Percentiles rank a stretch among this genome's conserved stretches.
These are phyloP conservation scores for Aechmea fasciata DNA, from an alignment of 176 grass and related monocot genomes.

Conservation along the genomic window DNA sequence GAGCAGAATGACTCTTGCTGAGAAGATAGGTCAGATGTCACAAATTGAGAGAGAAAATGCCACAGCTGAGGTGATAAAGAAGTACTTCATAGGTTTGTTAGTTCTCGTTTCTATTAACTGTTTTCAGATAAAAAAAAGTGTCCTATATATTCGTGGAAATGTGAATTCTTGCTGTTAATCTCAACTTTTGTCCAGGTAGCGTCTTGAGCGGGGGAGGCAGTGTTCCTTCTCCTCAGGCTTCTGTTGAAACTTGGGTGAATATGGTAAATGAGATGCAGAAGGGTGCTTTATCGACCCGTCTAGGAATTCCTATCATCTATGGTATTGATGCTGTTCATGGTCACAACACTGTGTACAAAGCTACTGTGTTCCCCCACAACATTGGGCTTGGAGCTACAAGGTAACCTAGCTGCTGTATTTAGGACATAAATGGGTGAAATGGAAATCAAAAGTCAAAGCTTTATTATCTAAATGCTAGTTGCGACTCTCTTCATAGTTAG, in stretches of 20 bases:
- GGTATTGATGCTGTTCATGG: slow-evolving; percentile 24
- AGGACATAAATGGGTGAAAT: background rate
- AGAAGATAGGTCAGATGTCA: slow-evolving; percentile 3
- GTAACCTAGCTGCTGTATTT: background rate
- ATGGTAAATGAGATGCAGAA: slow-evolving; percentile 23
- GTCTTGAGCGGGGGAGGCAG: slow-evolving; percentile 12
- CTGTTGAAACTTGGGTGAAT: slow-evolving; percentile 15
- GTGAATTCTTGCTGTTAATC: background rate
- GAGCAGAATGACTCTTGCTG: background rate
- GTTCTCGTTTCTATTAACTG: background rate
- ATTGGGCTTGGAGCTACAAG: slow-evolving; percentile 20
- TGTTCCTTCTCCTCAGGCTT: slow-evolving; percentile 13
- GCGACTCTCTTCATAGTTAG: too few species aligned
- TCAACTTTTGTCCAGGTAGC: background rate
- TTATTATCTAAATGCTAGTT: too few species aligned
- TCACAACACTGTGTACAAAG: slow-evolving; percentile 18
- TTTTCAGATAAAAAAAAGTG: background rate
- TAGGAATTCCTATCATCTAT: slow-evolving; percentile 32
- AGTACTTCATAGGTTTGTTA: slow-evolving; percentile 1
- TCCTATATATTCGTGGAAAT: background rate
- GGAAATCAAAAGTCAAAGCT: background rate
- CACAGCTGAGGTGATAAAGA: slow-evolving; percentile 1
- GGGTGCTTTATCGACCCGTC: slow-evolving; percentile 20
- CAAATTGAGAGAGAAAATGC: slow-evolving; percentile 5
- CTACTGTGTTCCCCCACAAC: slow-evolving; percentile 24